Base-by-base conservation (phyloP, 2,329 filamentous ascomycete genomes). In the Colletotrichum sansevieriae region DNA sequence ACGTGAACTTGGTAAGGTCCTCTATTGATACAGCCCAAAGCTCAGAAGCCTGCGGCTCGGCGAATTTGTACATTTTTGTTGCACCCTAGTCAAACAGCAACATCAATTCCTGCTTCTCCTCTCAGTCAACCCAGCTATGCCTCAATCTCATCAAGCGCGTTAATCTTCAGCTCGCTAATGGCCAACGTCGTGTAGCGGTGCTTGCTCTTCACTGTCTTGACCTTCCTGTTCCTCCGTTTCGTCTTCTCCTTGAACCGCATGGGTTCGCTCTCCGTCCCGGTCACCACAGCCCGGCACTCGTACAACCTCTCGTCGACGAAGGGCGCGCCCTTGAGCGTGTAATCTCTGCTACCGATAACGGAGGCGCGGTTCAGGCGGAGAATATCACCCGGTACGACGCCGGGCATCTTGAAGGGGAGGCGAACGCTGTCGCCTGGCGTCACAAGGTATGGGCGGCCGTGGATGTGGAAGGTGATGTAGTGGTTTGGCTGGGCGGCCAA, bases 311-410 rank as follows among this genome's bases (percentile, higher is more conserved):
- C 91, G 78, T 98, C 94, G 71, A 98, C 82, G 77, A 92, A 95
- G n/a, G 92, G 90, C 4, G 87, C 83, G 5, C 92, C 93, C 79
- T 94, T 93, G 71, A 98, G 84, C 5, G 95, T 98, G 81, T 93
- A 97, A 79, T 98, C 95, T 71, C 96, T 87, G 73, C 91, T 95
- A 33, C 96, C 96, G 51, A 99, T 82, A 62, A 91, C 84, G 46
- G 89, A 91, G 25, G 94, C 96, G 64, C 94, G 91, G 82, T 97
- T 95, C 66, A 99, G 86, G 7, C 95, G 92, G 69, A 99, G 85
- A 43, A 97, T 84, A 77, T 98, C 95, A 35, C 96, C 96, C 1
- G 94, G 91, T 8, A 86, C 81, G 5, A 94, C 92, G 29, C 87
- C 89, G 3, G 90, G 88, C 90, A 96, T 93, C 74, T 87, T 87